These are phyloP conservation scores for Amphichorda felina DNA, from an alignment of 2,329 filamentous ascomycete genomes.

Conservation along the genomic window DNA sequence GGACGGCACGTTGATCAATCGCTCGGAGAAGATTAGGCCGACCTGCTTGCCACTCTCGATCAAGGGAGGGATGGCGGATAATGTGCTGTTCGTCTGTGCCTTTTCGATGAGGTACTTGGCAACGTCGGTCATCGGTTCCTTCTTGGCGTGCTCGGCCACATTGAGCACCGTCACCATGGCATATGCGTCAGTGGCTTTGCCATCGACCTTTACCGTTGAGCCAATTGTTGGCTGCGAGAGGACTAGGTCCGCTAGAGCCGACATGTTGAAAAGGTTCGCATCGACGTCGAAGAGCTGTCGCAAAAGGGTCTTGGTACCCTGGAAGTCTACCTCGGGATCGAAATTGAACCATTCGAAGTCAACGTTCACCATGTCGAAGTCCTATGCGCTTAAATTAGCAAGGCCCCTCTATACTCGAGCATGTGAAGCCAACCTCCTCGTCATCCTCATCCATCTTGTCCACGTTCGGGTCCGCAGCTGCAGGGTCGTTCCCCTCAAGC, in stretches of 20 bases:
- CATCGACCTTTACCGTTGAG: constrained; percentile 94
- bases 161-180: constrained; percentile 87
- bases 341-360: constrained; percentile 99
- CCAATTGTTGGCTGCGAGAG: constrained; percentile 79
- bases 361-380: constrained; percentile 84
- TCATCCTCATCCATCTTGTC: constrained; percentile 40
- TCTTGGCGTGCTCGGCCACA: constrained; percentile 64
- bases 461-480: constrained; percentile 25
- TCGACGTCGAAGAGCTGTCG: constrained; percentile 91
- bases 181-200: constrained; percentile 84
- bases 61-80: constrained; percentile 46
- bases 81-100: constrained; percentile 37
- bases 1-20: constrained; percentile 92
- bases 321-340: constrained; percentile 79
- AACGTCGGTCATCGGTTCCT: constrained; percentile 59
- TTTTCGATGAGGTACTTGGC: constrained; percentile 57
- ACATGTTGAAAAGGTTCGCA: constrained; percentile 74
- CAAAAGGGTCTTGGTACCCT: constrained; percentile 80
- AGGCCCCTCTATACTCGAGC: not conserved
- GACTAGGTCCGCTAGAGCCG: constrained; percentile 74
- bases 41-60: constrained; percentile 47
- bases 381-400: constrained; percentile 32
- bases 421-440: constrained; percentile 26
- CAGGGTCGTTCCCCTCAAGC: constrained; percentile 27
- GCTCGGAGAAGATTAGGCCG: constrained; percentile 81